Percentiles rank a stretch among this genome's conserved stretches.
phyloP scores from a whole-genome alignment of 805 yeast genomes.

The Metschnikowia vanudenii region DNA sequence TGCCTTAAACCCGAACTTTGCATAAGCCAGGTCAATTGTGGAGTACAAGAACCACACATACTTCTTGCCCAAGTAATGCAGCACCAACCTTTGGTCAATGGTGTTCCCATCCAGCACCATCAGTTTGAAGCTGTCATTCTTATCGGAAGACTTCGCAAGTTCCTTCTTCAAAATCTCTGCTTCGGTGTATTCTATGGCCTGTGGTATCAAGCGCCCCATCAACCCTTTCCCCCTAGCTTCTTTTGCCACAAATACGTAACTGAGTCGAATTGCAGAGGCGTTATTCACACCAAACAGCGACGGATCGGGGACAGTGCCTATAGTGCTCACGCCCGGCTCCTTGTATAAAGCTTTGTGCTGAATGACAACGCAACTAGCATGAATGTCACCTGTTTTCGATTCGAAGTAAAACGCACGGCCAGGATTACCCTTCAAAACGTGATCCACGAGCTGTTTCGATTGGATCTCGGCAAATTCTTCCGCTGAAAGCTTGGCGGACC shows the following conservation, averaged over 20 bases:
- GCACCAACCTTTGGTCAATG: constrained; percentile 31
- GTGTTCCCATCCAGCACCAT: constrained; percentile 32
- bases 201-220: constrained; percentile 25
- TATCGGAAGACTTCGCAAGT: constrained; percentile 21
- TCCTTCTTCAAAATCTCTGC: constrained; percentile 27
- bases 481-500: constrained; percentile 23
- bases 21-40: constrained; percentile 69
- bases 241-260: constrained; percentile 28
- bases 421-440: constrained; percentile 20
- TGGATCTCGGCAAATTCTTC: constrained; percentile 26
- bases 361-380: constrained; percentile 25
- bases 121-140: constrained; percentile 30
- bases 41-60: constrained; percentile 58
- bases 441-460: constrained; percentile 15
- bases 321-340: constrained; percentile 25
- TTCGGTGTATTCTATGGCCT: constrained; percentile 34
- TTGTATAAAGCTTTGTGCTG: constrained; percentile 30
- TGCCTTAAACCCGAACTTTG: constrained; percentile 54
- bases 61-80: constrained; percentile 33
- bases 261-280: constrained; percentile 27
- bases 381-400: constrained; percentile 22
- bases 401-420: constrained; percentile 29
- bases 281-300: constrained; percentile 32
- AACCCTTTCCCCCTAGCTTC: constrained; percentile 31
- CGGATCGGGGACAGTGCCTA: constrained; percentile 29